phyloP scores from a whole-genome alignment of 2,329 filamentous ascomycete species.

The Apiospora kogelbergensis region DNA sequence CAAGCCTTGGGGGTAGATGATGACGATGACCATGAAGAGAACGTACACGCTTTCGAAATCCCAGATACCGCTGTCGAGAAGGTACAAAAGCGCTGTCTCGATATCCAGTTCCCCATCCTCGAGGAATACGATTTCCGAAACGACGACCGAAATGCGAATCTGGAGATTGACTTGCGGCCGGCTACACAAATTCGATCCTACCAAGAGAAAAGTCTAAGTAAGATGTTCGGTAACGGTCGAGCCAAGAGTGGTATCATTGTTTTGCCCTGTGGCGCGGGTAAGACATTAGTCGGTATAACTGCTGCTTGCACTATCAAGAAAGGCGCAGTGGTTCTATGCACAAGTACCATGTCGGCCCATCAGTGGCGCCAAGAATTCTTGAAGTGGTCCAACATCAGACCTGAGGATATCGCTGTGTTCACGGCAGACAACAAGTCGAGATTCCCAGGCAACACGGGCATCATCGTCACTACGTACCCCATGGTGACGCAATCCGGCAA shows the following conservation, averaged over 20 bases:
- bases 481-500: conserved; percentile 95
- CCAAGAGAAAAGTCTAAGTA: conserved; percentile 95
- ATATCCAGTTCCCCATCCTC: conserved; percentile 81
- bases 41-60: conserved; percentile 93
- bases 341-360: conserved; percentile 95
- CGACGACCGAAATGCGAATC: conserved; percentile 82
- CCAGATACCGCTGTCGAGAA: conserved; percentile 77
- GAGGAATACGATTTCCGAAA: conserved; percentile 98
- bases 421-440: conserved; percentile 86
- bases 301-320: conserved; percentile 98
- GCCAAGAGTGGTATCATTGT: conserved; percentile 98
- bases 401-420: conserved; percentile 91
- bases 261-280: conserved; percentile 91
- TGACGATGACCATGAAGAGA: conserved; percentile 82
- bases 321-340: conserved; percentile 91
- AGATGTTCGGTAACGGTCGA: conserved; percentile 98
- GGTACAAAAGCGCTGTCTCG: conserved; percentile 86
- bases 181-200: conserved; percentile 89
- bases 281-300: conserved; percentile 97
- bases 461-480: conserved; percentile 96
- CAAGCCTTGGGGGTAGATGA: conserved; percentile 75
- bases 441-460: conserved; percentile 87
- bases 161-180: conserved; percentile 91
- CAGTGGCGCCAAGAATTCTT: conserved; percentile 97
- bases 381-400: conserved; percentile 96